phyloP scores from a whole-genome alignment of 169 alveolate species.

The Eimeria necatrix region DNA sequence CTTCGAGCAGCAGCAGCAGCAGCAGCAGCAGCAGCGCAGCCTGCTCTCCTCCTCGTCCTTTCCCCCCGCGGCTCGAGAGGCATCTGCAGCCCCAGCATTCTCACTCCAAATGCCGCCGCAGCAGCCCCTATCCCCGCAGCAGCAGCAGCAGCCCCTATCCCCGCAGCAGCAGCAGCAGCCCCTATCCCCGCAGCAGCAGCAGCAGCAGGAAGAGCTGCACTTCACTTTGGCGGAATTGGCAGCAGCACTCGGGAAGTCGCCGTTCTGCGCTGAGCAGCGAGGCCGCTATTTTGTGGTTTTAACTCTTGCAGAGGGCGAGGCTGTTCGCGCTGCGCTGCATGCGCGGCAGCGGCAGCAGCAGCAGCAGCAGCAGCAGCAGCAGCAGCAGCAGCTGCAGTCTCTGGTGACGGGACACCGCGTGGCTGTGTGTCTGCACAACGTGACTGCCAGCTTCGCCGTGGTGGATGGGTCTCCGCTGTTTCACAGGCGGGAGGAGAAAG shows the following conservation, averaged over 20 bases:
- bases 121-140: not conserved
- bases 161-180: constrained; percentile 35
- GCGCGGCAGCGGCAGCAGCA: constrained; percentile 59
- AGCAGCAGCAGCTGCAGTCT: constrained; percentile 36
- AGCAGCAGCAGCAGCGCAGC: constrained; percentile 51
- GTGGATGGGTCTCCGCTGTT: constrained; percentile 73
- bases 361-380: constrained; percentile 42
- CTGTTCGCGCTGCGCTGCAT: constrained; percentile 77
- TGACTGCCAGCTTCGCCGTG: constrained; percentile 33
- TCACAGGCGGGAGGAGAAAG: not conserved
- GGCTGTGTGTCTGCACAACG: constrained; percentile 70
- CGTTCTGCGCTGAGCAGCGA: constrained; percentile 34
- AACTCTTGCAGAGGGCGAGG: constrained; percentile 77
- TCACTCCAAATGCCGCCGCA: too few relatives aligned
- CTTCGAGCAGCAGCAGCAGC: constrained; percentile 37
- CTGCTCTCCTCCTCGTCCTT: not conserved
- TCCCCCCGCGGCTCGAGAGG: not conserved
- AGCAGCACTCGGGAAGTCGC: constrained; percentile 4
- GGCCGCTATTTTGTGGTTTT: constrained; percentile 75
- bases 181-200: constrained; percentile 42
- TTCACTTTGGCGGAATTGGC: constrained; percentile 29
- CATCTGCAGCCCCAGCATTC: not conserved
- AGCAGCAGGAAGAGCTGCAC: constrained; percentile 57
- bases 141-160: not conserved
- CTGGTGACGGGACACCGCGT: constrained; percentile 50